Percentiles rank a stretch among this genome's conserved stretches.
These are phyloP conservation scores for Saccharomyces hybrid DNA, from an alignment of 1,139 yeast genomes.

Conservation along the genomic window DNA sequence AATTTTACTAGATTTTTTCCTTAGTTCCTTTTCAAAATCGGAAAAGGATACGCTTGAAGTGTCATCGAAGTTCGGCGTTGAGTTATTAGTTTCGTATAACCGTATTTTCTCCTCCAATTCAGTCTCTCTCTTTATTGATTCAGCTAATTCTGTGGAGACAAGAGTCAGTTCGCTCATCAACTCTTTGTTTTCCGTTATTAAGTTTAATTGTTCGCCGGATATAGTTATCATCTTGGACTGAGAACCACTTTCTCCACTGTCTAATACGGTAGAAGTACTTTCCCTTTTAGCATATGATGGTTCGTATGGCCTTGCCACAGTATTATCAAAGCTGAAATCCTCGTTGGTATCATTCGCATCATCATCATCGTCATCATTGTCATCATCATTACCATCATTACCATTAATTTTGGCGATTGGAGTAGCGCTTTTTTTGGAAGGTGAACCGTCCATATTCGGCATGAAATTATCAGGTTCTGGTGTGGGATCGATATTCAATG, in stretches of 20 bases:
- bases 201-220: constrained; percentile 53
- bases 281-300: constrained; percentile 12
- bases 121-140: constrained; percentile 60
- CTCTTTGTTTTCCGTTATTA: constrained; percentile 51
- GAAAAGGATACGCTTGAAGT: not conserved
- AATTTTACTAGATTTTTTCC: constrained; percentile 41
- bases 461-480: not conserved
- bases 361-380: too few relatives aligned
- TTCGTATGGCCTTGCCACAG: constrained; percentile 13
- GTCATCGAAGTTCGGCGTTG: constrained; percentile 5
- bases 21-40: constrained; percentile 26
- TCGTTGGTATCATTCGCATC: constrained; percentile 1
- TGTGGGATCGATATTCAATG: not conserved
- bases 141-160: constrained; percentile 64
- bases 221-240: constrained; percentile 30
- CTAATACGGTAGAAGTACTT: not conserved
- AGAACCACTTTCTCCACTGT: constrained; percentile 7
- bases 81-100: constrained; percentile 5
- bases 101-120: constrained; percentile 44
- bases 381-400: too few relatives aligned
- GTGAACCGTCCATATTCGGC: not conserved
- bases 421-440: not conserved
- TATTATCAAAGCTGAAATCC: constrained; percentile 21
- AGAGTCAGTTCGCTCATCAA: constrained; percentile 56
- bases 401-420: not conserved